phyloP scores from a whole-genome alignment of 208 protist species.

The Acanthamoeba triangularis region DNA sequence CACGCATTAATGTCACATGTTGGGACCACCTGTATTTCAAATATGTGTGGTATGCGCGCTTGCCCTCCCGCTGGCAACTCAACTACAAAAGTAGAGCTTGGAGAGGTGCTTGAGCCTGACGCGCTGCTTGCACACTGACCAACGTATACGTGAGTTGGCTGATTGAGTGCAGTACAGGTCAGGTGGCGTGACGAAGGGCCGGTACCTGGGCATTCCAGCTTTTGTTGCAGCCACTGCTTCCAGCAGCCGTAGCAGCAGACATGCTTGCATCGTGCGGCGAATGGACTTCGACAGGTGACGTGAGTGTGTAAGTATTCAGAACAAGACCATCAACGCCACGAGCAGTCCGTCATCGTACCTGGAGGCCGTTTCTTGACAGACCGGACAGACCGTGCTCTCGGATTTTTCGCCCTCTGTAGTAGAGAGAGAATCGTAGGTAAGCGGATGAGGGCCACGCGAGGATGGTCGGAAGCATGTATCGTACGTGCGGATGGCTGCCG shows the following conservation, averaged over 20 bases:
- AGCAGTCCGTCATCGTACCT: neutral
- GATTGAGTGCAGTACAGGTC: neutral
- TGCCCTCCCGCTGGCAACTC: too few relatives aligned
- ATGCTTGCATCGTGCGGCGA: constrained; percentile 28
- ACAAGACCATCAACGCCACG: neutral
- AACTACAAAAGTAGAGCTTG: constrained; percentile 42
- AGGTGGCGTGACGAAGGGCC: neutral
- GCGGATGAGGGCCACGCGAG: neutral
- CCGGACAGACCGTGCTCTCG: neutral
- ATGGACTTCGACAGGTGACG: neutral
- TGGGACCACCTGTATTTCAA: too few relatives aligned
- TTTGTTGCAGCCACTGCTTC: constrained; percentile 54
- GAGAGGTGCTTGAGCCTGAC: constrained; percentile 48
- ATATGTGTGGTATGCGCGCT: too few relatives aligned
- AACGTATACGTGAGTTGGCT: neutral
- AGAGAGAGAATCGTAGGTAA: neutral
- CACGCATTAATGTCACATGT: too few relatives aligned
- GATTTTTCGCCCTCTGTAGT: neutral
- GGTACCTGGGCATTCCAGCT: constrained; percentile 65
- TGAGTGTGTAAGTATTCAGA: neutral
- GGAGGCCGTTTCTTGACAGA: constrained; percentile 29
- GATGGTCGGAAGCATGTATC: neutral
- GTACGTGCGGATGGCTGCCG: neutral
- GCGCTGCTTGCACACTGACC: constrained; percentile 54
- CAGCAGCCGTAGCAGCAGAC: constrained; percentile 59